Evolutionary conservation across 148 eudicot genomes (phyloP).

Genomic region (Simmondsia chinensis): DNA sequence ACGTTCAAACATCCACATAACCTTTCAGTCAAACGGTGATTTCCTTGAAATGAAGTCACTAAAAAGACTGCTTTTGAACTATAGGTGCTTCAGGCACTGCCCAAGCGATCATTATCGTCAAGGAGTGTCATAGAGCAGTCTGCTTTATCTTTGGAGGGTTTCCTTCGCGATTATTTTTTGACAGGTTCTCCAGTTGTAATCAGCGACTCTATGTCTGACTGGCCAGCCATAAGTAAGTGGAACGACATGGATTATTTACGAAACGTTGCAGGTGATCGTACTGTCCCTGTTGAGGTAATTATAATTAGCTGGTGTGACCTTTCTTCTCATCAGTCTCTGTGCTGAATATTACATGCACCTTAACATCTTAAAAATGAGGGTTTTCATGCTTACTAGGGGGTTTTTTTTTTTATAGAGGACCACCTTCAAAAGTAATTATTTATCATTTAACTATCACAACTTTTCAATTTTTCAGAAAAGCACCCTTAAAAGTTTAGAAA

Average conservation of each 20-base stretch:
- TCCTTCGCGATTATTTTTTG: conserved; percentile 61
- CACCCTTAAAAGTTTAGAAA: too few species aligned
- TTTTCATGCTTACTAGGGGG: too few species aligned
- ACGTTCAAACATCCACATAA: too few species aligned
- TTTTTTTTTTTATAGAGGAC: too few species aligned
- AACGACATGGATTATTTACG: conserved; percentile 62
- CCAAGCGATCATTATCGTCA: conserved; percentile 57
- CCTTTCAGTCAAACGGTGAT: too few species aligned
- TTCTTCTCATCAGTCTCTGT: conserved; percentile 17
- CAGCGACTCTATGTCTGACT: conserved; percentile 79
- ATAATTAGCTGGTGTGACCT: conserved; percentile 40
- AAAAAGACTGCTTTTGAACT: conserved; percentile 6
- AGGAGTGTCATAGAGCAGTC: conserved; percentile 43
- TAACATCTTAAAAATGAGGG: too few species aligned
- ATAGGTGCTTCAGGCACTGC: conserved; percentile 55
- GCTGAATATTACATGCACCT: too few species aligned
- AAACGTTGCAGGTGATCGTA: conserved; percentile 84
- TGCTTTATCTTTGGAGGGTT: conserved; percentile 73
- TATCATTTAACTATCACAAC: too few species aligned
- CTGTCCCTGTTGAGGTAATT: conserved; percentile 98
- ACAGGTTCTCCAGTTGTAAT: conserved; percentile 77
- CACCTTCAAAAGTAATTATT: too few species aligned
- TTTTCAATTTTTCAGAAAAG: too few species aligned
- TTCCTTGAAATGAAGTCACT: too few species aligned
- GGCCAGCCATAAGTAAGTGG: conserved; percentile 95